Conservation (phyloP, 768 basidiomycete species). For the Leccinellum rugosiceps region DNA sequence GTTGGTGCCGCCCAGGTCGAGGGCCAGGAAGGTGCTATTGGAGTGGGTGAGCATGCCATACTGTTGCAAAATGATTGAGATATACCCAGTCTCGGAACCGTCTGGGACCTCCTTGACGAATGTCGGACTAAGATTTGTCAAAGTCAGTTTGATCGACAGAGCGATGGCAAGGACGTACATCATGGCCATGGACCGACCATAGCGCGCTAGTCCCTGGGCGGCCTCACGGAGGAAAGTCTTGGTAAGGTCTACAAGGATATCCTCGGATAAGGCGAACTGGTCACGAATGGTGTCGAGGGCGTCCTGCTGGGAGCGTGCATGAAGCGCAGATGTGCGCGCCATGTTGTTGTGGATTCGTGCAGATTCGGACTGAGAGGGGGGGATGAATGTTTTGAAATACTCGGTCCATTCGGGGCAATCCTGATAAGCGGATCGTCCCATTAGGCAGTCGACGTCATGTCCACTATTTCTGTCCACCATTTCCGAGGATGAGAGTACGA, state of each 20-base stretch:
- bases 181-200: conserved; percentile 88
- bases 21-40: conserved; percentile 85
- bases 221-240: conserved; percentile 81
- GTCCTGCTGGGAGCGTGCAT: conserved; percentile 41
- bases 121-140: conserved; percentile 59
- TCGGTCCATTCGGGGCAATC: not conserved
- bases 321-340: conserved; percentile 40
- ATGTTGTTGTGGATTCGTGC: conserved; percentile 14
- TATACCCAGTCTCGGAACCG: conserved; percentile 90
- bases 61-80: not conserved
- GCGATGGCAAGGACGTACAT: conserved; percentile 49
- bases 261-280: conserved; percentile 66
- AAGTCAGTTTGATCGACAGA: not conserved
- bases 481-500: not conserved
- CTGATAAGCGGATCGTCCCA: not conserved
- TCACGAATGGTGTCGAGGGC: conserved; percentile 64
- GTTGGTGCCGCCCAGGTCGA: conserved; percentile 97
- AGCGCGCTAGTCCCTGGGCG: conserved; percentile 63
- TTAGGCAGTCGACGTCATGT: conserved; percentile 12
- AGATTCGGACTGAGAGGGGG: not conserved
- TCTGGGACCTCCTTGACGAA: conserved; percentile 95
- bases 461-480: not conserved
- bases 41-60: conserved; percentile 7
- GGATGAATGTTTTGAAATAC: not conserved
- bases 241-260: conserved; percentile 66